phyloP scores from a whole-genome alignment of 805 yeast genomes.

The Monosporozyma yasuniensis region DNA sequence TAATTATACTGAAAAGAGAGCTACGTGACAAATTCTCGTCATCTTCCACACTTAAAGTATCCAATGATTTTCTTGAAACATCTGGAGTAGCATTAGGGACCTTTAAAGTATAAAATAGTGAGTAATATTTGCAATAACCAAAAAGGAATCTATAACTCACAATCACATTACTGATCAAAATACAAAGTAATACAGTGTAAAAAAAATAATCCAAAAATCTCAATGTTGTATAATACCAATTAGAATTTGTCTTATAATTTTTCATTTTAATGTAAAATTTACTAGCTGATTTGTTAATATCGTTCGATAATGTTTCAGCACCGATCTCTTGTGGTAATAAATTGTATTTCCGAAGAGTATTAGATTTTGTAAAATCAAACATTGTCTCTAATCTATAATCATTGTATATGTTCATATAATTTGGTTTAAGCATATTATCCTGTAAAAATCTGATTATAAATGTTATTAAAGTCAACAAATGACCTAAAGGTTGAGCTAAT shows the following conservation, averaged over 20 bases:
- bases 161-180: constrained; percentile 11
- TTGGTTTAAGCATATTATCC: constrained; percentile 24
- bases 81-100: constrained; percentile 10
- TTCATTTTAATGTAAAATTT: not conserved
- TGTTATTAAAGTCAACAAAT: constrained; percentile 13
- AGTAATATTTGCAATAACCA: constrained; percentile 16
- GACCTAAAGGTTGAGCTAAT: constrained; percentile 23
- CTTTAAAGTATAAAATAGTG: constrained; percentile 11
- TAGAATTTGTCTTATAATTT: not conserved
- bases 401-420: constrained; percentile 12
- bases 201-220: constrained; percentile 11
- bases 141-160: constrained; percentile 16
- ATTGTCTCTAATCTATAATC: constrained; percentile 1
- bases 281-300: not conserved
- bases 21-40: constrained; percentile 14
- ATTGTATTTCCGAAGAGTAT: constrained; percentile 14
- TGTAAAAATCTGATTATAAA: constrained; percentile 22
- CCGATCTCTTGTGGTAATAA: constrained; percentile 7
- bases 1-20: constrained; percentile 20
- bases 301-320: not conserved
- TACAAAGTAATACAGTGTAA: constrained; percentile 2
- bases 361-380: constrained; percentile 26
- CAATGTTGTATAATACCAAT: constrained; percentile 11
- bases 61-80: constrained; percentile 14
- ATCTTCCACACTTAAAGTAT: constrained; percentile 14